Evolutionary conservation across 345 rosid species (phyloP).

Genomic region (Aethionema arabicum): DNA sequence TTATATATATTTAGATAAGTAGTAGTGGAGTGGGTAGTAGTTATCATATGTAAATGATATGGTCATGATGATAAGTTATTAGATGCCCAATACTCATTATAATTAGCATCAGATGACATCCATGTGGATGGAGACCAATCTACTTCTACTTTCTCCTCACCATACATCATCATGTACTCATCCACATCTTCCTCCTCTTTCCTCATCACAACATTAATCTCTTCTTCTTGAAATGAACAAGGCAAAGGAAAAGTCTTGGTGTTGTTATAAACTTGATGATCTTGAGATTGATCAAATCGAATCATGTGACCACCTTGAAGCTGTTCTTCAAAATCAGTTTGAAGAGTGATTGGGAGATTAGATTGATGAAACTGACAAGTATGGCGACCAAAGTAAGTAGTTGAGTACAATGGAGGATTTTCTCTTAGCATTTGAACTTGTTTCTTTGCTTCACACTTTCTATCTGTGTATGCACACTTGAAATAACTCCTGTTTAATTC

Average conservation of each 20-base stretch:
- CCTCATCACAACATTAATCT: neutral
- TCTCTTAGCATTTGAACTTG: constrained; percentile 47
- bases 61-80: constrained; percentile 35
- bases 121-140: constrained; percentile 21
- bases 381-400: constrained; percentile 51
- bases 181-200: neutral
- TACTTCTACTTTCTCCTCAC: constrained; percentile 1
- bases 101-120: constrained; percentile 36
- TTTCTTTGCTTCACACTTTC: constrained; percentile 53
- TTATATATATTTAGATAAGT: too few relatives aligned
- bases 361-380: constrained; percentile 41
- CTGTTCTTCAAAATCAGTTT: constrained; percentile 17
- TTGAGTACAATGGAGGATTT: constrained; percentile 42
- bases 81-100: constrained; percentile 28
- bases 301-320: constrained; percentile 29
- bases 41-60: neutral
- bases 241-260: constrained; percentile 5
- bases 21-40: neutral
- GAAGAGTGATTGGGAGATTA: constrained; percentile 14
- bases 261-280: neutral
- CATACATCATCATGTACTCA: constrained; percentile 11
- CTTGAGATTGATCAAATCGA: constrained; percentile 23
- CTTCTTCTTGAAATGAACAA: constrained; percentile 9
- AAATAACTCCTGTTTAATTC: constrained; percentile 43
- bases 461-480: constrained; percentile 59